Conservation (phyloP, 1,284 basidiomycete genomes). For the Tilletia indica region DNA sequence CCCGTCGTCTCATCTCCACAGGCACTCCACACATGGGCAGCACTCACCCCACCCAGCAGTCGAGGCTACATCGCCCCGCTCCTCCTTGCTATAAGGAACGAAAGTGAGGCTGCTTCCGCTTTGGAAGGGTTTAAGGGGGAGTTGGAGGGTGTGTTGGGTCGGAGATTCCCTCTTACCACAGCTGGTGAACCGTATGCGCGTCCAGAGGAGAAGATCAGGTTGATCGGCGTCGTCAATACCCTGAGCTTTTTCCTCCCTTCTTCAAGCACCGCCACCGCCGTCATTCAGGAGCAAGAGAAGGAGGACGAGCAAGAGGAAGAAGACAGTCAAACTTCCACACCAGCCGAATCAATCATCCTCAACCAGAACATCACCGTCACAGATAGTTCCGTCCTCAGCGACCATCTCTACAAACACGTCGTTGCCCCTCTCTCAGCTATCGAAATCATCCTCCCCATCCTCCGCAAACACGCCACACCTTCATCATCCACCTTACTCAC, state of each 20-base stretch:
- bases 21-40: constrained; percentile 40
- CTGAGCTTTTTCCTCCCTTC: constrained; percentile 35
- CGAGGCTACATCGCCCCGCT: constrained; percentile 48
- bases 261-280: constrained; percentile 25
- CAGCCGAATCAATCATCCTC: constrained; percentile 14
- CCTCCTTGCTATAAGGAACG: constrained; percentile 18
- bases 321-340: constrained; percentile 1
- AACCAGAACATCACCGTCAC: neutral
- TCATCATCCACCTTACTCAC: neutral
- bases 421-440: constrained; percentile 39
- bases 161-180: constrained; percentile 49
- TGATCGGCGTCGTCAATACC: constrained; percentile 48
- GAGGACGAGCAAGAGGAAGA: neutral
- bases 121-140: constrained; percentile 31
- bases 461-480: constrained; percentile 29
- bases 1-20: constrained; percentile 39
- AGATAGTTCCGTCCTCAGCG: constrained; percentile 24
- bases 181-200: constrained; percentile 53
- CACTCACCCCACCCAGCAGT: constrained; percentile 40
- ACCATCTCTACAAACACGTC: constrained; percentile 40
- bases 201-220: constrained; percentile 43
- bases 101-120: too few species aligned
- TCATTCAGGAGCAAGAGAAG: constrained; percentile 16
- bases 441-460: constrained; percentile 33
- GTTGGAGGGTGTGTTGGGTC: constrained; percentile 39